Percentiles rank a stretch among this genome's conserved stretches.
Evolutionary conservation across 176 grass and related monocot genomes (phyloP).

Genomic region (Bromus sterilis): DNA sequence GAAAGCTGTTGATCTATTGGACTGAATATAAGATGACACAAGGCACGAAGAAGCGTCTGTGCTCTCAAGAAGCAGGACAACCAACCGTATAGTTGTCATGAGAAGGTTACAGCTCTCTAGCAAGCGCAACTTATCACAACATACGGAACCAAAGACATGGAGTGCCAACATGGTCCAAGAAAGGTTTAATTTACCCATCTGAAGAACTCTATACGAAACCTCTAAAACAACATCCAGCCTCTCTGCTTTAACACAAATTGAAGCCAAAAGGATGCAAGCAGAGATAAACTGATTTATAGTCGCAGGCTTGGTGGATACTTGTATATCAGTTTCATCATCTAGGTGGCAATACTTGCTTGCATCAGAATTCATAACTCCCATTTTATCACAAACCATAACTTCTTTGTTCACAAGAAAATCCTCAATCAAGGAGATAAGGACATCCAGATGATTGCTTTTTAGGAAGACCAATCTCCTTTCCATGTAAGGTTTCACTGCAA

Average conservation of each 20-base stretch:
- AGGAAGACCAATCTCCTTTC: conserved; percentile 37
- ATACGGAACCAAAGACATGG: conserved; percentile 68
- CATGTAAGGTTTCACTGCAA: conserved; percentile 61
- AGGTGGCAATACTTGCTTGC: neutral
- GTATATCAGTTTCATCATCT: conserved; percentile 27
- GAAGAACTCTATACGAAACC: conserved; percentile 75
- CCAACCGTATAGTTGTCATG: conserved; percentile 38
- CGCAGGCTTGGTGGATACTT: conserved; percentile 32
- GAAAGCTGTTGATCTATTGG: conserved; percentile 31
- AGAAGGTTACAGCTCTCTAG: conserved; percentile 41
- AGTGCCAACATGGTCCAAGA: conserved; percentile 52
- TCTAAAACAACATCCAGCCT: conserved; percentile 48
- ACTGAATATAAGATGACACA: conserved; percentile 21
- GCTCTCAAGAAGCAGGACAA: conserved; percentile 59
- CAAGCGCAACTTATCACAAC: conserved; percentile 58
- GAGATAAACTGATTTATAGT: conserved; percentile 50
- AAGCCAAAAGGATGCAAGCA: conserved; percentile 64
- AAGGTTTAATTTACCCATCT: conserved; percentile 48
- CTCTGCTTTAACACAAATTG: conserved; percentile 46
- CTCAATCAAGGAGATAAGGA: conserved; percentile 44
- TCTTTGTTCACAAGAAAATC: conserved; percentile 66
- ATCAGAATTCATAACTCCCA: conserved; percentile 15
- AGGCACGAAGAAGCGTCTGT: conserved; percentile 19
- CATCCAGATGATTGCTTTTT: conserved; percentile 33
- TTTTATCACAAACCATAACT: conserved; percentile 47